Evolutionary conservation across 768 basidiomycete genomes (phyloP).

Genomic region (Termitomyces sp.): DNA sequence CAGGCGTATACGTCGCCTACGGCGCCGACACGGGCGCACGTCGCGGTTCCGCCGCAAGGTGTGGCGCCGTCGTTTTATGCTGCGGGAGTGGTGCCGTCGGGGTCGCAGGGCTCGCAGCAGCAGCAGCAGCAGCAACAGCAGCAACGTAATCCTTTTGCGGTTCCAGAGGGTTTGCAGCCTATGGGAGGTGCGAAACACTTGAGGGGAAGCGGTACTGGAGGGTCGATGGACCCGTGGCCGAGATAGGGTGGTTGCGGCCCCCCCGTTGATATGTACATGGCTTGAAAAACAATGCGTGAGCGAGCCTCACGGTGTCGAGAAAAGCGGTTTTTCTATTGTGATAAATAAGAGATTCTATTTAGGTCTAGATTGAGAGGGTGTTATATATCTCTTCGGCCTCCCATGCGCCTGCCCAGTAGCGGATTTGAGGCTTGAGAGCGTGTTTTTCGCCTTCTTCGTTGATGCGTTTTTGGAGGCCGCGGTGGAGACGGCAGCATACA

Average conservation of each 20-base stretch:
- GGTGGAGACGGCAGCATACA: constrained; percentile 71
- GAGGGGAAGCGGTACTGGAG: constrained; percentile 33
- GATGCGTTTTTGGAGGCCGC: constrained; percentile 78
- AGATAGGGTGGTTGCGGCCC: constrained; percentile 38
- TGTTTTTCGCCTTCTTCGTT: constrained; percentile 54
- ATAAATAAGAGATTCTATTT: background rate
- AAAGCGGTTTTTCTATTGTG: background rate
- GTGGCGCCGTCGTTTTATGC: constrained; percentile 69
- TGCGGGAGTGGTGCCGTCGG: constrained; percentile 47
- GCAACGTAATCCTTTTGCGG: constrained; percentile 38
- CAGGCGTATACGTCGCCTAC: constrained; percentile 42
- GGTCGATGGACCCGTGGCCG: constrained; percentile 63
- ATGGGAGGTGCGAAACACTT: constrained; percentile 43
- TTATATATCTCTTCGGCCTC: constrained; percentile 85
- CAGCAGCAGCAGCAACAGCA: constrained; percentile 17
- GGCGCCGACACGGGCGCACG: constrained; percentile 32
- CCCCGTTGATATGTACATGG: background rate
- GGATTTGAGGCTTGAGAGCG: constrained; percentile 67
- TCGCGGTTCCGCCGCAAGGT: constrained; percentile 44
- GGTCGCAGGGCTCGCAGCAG: constrained; percentile 23
- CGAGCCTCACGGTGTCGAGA: constrained; percentile 16
- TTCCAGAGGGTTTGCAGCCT: constrained; percentile 32
- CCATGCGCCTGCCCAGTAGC: constrained; percentile 94
- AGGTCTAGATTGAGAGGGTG: constrained; percentile 24
- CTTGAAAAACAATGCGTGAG: constrained; percentile 14